Conservation (phyloP, 148 eudicot species). For the Persicaria maculosa region DNA sequence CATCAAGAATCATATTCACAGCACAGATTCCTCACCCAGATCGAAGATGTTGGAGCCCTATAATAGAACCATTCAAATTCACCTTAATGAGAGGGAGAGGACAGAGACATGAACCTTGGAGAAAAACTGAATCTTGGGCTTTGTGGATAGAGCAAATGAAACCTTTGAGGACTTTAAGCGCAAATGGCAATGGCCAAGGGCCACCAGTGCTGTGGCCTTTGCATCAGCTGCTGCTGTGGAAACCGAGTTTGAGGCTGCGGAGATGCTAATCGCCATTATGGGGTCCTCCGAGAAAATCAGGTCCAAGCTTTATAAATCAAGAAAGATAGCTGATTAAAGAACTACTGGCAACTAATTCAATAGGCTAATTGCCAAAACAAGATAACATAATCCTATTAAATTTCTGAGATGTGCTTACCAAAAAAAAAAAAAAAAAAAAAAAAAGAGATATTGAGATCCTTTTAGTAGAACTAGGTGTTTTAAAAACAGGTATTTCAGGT, state of each 20-base stretch:
- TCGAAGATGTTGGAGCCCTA: neutral
- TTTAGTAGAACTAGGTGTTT: too few relatives aligned
- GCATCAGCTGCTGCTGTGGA: conserved; percentile 1
- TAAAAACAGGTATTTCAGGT: too few relatives aligned
- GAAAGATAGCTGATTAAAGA: too few relatives aligned
- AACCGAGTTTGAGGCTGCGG: neutral
- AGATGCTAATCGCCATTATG: neutral
- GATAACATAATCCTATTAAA: too few relatives aligned
- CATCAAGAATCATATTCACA: too few relatives aligned
- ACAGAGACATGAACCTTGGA: neutral
- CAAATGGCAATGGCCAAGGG: neutral
- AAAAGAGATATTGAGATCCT: too few relatives aligned
- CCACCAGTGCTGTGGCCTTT: neutral
- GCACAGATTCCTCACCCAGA: neutral
- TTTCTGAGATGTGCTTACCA: too few relatives aligned
- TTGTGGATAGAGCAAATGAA: neutral
- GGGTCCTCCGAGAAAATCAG: neutral
- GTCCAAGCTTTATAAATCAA: too few relatives aligned
- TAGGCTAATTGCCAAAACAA: too few relatives aligned
- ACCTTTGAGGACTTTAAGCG: neutral
- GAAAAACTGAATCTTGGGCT: conserved; percentile 2
- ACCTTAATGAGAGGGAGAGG: neutral
- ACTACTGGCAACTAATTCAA: too few relatives aligned
- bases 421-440: too few relatives aligned
- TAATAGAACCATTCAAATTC: neutral